Percentiles rank a stretch among this genome's conserved stretches.
Evolutionary conservation across 1,284 basidiomycete species (phyloP).

Genomic region (Athelia psychrophila): DNA sequence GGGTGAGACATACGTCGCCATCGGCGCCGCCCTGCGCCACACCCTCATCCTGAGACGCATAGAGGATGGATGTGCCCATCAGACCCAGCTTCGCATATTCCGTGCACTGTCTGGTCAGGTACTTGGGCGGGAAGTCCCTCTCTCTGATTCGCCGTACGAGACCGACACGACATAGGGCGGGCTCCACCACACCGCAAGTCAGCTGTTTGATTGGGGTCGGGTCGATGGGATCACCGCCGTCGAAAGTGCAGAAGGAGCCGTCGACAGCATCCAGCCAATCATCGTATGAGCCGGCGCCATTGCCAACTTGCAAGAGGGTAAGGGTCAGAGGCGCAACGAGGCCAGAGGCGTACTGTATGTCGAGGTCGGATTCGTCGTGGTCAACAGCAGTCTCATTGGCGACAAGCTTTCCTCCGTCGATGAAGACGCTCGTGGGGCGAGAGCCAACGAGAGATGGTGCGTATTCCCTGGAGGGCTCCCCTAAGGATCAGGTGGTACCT

Average conservation of each 20-base stretch:
- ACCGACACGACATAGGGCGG: constrained; percentile 55
- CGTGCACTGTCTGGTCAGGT: constrained; percentile 48
- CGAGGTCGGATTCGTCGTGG: constrained; percentile 54
- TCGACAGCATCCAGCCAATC: constrained; percentile 47
- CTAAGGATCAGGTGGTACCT: no score
- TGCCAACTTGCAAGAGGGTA: constrained; percentile 47
- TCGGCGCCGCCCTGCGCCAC: constrained; percentile 44
- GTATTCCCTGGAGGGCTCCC: constrained; percentile 16
- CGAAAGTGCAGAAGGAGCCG: constrained; percentile 53
- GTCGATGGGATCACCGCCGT: constrained; percentile 64
- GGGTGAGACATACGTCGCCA: constrained; percentile 26
- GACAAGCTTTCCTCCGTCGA: constrained; percentile 43
- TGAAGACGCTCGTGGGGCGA: constrained; percentile 30
- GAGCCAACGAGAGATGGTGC: constrained; percentile 30
- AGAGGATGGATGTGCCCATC: constrained; percentile 48
- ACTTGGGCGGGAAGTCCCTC: constrained; percentile 39
- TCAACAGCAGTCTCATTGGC: constrained; percentile 30
- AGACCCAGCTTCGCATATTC: constrained; percentile 54
- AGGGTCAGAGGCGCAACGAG: constrained; percentile 41
- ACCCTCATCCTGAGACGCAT: constrained; percentile 48
- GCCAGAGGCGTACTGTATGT: constrained; percentile 48
- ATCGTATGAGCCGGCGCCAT: constrained; percentile 39
- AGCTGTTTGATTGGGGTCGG: constrained; percentile 35
- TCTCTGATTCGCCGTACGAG: constrained; percentile 50
- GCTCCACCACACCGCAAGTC: constrained; percentile 48